Evolutionary conservation across 495 filamentous ascomycete species (phyloP).

Genomic region (Cairneyella variabilis): DNA sequence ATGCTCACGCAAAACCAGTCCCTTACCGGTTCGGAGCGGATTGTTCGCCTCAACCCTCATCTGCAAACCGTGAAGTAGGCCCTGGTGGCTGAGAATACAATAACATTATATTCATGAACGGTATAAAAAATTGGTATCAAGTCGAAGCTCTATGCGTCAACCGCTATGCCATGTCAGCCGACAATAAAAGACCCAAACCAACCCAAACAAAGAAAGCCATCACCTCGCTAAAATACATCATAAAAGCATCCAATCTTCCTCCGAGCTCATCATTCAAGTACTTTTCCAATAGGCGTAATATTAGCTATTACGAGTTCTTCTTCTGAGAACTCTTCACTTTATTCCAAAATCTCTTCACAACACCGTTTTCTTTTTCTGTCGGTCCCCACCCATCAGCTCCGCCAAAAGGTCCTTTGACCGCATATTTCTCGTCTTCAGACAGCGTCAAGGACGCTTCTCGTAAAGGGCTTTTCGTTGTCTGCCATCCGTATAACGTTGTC

Average conservation of each 20-base stretch:
- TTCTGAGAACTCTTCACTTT: slow-evolving; percentile 33
- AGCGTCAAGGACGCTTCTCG: slow-evolving; percentile 36
- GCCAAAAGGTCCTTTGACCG: slow-evolving; percentile 24
- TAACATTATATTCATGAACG: slow-evolving; percentile 8
- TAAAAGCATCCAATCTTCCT: not conserved
- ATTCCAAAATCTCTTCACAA: slow-evolving; percentile 55
- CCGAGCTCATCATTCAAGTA: not conserved
- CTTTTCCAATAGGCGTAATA: not conserved
- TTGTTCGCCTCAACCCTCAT: no score
- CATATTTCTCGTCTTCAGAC: slow-evolving; percentile 21
- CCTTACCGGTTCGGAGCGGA: no score
- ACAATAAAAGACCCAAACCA: not conserved
- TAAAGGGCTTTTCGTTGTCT: slow-evolving; percentile 46
- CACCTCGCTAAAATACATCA: slow-evolving; percentile 21
- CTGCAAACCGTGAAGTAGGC: no score
- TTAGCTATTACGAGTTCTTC: slow-evolving; percentile 7
- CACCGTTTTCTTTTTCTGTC: slow-evolving; percentile 37
- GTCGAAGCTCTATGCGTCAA: slow-evolving; percentile 10
- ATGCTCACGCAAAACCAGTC: no score
- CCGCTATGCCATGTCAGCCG: slow-evolving; percentile 6
- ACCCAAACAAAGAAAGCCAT: not conserved
- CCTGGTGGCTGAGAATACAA: no score
- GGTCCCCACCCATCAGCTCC: slow-evolving; percentile 41
- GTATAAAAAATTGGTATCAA: slow-evolving; percentile 12
- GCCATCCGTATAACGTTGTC: slow-evolving; percentile 56